phyloP scores from a whole-genome alignment of 768 basidiomycete species.

The Pholiota molesta region DNA sequence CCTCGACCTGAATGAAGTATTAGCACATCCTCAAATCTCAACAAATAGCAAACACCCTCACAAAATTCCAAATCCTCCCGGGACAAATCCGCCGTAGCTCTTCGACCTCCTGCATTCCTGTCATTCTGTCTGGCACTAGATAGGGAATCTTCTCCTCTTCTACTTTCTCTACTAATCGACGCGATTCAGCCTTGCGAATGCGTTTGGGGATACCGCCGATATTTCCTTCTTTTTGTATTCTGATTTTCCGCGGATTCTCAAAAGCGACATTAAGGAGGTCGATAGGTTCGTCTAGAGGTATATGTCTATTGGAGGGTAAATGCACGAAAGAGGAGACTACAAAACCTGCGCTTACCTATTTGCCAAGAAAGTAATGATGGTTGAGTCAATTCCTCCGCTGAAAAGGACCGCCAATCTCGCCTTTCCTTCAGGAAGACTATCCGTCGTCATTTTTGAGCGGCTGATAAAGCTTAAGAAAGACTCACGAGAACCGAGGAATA shows the following conservation, averaged over 20 bases:
- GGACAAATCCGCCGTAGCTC: slow-evolving; percentile 81
- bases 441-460: neutral
- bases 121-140: slow-evolving; percentile 86
- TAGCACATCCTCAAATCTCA: slow-evolving; percentile 24
- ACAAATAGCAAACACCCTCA: slow-evolving; percentile 35
- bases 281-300: slow-evolving; percentile 79
- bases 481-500: slow-evolving; percentile 57
- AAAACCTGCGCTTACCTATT: slow-evolving; percentile 52
- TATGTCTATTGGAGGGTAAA: slow-evolving; percentile 48
- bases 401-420: slow-evolving; percentile 85
- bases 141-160: slow-evolving; percentile 78
- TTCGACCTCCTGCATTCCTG: slow-evolving; percentile 75
- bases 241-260: slow-evolving; percentile 87
- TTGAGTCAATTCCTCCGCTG: slow-evolving; percentile 95
- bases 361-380: slow-evolving; percentile 79
- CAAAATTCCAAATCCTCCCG: slow-evolving; percentile 87
- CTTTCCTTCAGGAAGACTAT: slow-evolving; percentile 28
- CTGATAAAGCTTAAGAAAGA: neutral
- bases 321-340: neutral
- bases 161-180: slow-evolving; percentile 38
- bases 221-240: slow-evolving; percentile 49
- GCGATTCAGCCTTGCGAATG: slow-evolving; percentile 14
- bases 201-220: slow-evolving; percentile 35
- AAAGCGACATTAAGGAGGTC: slow-evolving; percentile 94
- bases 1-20: slow-evolving; percentile 62